Evolutionary conservation across 1,284 basidiomycete species (phyloP).

Genomic region (Ustilago vetiveriae): DNA sequence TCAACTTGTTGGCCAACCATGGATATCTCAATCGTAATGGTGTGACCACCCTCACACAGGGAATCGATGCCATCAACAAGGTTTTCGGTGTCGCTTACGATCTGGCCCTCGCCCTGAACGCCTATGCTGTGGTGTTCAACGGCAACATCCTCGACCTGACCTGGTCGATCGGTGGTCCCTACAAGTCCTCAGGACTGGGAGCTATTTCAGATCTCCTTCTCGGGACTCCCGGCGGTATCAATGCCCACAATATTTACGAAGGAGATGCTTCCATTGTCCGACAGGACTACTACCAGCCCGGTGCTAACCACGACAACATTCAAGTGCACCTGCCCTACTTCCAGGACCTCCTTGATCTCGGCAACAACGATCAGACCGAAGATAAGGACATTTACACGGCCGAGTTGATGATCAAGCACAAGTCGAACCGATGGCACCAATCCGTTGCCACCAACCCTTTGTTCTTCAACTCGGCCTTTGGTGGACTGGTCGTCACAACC

Average conservation of each 20-base stretch:
- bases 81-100: slow-evolving; percentile 51
- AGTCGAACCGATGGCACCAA: slow-evolving; percentile 44
- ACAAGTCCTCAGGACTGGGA: slow-evolving; percentile 36
- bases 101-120: slow-evolving; percentile 41
- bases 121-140: slow-evolving; percentile 56
- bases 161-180: slow-evolving; percentile 57
- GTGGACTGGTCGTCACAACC: slow-evolving; percentile 51
- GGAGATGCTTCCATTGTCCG: slow-evolving; percentile 52
- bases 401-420: slow-evolving; percentile 50
- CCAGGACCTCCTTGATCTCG: slow-evolving; percentile 51
- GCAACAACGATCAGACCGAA: slow-evolving; percentile 34
- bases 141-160: slow-evolving; percentile 52
- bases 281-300: slow-evolving; percentile 54
- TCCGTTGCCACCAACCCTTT: slow-evolving; percentile 45
- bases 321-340: slow-evolving; percentile 47
- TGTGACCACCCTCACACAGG: slow-evolving; percentile 45
- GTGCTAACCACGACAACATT: slow-evolving; percentile 48
- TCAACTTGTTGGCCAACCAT: slow-evolving; percentile 54
- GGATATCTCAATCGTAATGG: slow-evolving; percentile 54
- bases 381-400: slow-evolving; percentile 51
- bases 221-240: slow-evolving; percentile 48
- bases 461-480: slow-evolving; percentile 54
- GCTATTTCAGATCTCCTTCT: slow-evolving; percentile 32
- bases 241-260: slow-evolving; percentile 55
- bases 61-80: slow-evolving; percentile 47